Evolutionary conservation across 1,139 yeast species (phyloP), one percentile per base, ranked within the genome.

Genomic region (Suhomyces anneliseae): DNA sequence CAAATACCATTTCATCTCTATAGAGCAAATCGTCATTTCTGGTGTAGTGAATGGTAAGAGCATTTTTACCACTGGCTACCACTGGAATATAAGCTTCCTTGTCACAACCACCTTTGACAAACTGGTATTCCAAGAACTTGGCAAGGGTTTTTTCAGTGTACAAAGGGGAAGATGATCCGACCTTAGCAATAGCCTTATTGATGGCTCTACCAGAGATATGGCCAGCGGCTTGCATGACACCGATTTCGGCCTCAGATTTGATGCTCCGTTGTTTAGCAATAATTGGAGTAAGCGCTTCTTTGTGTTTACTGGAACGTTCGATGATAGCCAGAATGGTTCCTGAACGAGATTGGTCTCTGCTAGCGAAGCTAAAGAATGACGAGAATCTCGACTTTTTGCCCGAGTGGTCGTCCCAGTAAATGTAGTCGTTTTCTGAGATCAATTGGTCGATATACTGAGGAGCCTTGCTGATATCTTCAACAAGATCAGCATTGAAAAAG

Each of bases 1-100:
- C 90, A 43, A 93, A 79, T 7, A 92, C 97, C 74, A 90, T 69
- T 52, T 93, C 98, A 54, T 85, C 90, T 40, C 78, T 76, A 49
- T 78, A 78, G 49, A 92, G 73, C 27, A 85, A 66, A 62, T 88
- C 96, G 64, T 92, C 95, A 60, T 92, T 92, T 51, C 95, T 74
- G 0, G 96, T 90, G 64, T 92, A 92, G 65, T 92, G 98, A 50
- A 93, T 90, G 37, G 93, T 86, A 39, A 90, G 70, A 0, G 96
- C 90, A 62, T 90, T 90, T 26, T 78, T 67, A 2, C 99, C 99
- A 38, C 96, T 87, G 2, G 98, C 99, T 8, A 95, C 96, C 8
- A 95, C 99, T 0, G 99, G 98, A 31, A 92, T 81, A 61, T 95
- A 95, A 0, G 97, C 98, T 39, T 87, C 82, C 52, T 82, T 82